Percentiles rank a stretch among this genome's conserved stretches.
phyloP scores from a whole-genome alignment of 2,329 filamentous ascomycete genomes.

The Paraphaeosphaeria sporulosa region DNA sequence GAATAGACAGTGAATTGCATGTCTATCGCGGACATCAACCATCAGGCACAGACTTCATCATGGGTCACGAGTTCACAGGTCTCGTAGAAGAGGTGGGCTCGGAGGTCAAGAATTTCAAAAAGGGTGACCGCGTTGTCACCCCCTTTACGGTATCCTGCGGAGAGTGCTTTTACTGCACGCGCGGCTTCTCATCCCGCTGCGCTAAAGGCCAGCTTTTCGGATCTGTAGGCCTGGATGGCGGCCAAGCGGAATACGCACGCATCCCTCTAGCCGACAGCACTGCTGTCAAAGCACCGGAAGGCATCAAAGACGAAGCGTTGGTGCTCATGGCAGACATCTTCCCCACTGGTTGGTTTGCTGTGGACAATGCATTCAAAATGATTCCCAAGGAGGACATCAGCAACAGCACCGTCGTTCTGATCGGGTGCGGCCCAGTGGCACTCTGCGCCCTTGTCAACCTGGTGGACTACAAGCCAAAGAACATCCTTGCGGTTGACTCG shows the following conservation, averaged over 20 bases:
- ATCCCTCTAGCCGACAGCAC: slow-evolving; percentile 84
- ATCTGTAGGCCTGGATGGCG: slow-evolving; percentile 72
- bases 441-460: slow-evolving; percentile 83
- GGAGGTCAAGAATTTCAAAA: slow-evolving; percentile 71
- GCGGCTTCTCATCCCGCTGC: slow-evolving; percentile 80
- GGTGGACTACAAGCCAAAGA: slow-evolving; percentile 75
- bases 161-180: slow-evolving; percentile 84
- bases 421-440: slow-evolving; percentile 83
- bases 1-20: slow-evolving; percentile 74
- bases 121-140: slow-evolving; percentile 80
- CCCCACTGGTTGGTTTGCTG: slow-evolving; percentile 82
- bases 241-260: slow-evolving; percentile 77
- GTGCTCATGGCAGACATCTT: slow-evolving; percentile 95
- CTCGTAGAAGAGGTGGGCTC: slow-evolving; percentile 72
- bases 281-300: slow-evolving; percentile 74
- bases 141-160: slow-evolving; percentile 74
- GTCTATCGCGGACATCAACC: slow-evolving; percentile 83
- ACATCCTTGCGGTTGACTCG: slow-evolving; percentile 81
- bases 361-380: slow-evolving; percentile 76
- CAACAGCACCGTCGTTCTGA: slow-evolving; percentile 76
- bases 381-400: slow-evolving; percentile 64
- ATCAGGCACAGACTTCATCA: slow-evolving; percentile 69
- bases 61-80: slow-evolving; percentile 90
- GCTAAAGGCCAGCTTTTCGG: slow-evolving; percentile 75
- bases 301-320: slow-evolving; percentile 75